These are phyloP conservation scores for Phoma sp. DNA, from an alignment of 2,329 filamentous ascomycete genomes.

Conservation along the genomic window DNA sequence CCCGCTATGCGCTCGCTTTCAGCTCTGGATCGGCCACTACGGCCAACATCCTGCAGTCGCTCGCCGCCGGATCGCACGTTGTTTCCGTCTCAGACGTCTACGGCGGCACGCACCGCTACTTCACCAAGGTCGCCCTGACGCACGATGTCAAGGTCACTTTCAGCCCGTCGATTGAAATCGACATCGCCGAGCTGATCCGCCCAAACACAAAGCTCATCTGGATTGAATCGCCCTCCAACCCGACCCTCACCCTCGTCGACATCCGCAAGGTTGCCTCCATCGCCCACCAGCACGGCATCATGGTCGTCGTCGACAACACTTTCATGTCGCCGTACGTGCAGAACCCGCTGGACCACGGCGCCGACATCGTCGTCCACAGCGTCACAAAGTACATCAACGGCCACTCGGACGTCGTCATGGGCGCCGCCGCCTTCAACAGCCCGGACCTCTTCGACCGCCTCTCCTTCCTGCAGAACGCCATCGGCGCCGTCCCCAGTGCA, in stretches of 20 bases:
- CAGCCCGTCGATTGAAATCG: constrained; percentile 87
- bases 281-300: constrained; percentile 86
- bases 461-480: constrained; percentile 94
- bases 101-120: constrained; percentile 97
- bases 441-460: constrained; percentile 78
- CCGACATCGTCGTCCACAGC: constrained; percentile 94
- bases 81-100: constrained; percentile 98
- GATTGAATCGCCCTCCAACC: constrained; percentile 97
- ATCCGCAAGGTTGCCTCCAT: constrained; percentile 83
- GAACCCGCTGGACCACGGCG: constrained; percentile 92
- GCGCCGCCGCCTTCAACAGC: constrained; percentile 92
- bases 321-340: constrained; percentile 97
- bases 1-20: constrained; percentile 91
- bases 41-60: constrained; percentile 88
- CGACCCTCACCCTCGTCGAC: constrained; percentile 90
- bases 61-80: constrained; percentile 90
- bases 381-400: constrained; percentile 99
- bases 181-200: constrained; percentile 84
- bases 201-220: constrained; percentile 92
- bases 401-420: constrained; percentile 96
- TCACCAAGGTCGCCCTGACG: constrained; percentile 94
- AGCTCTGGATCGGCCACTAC: constrained; percentile 94
- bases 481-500: constrained; percentile 90
- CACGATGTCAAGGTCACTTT: constrained; percentile 96
- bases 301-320: constrained; percentile 99